Evolutionary conservation across 495 filamentous ascomycete species (phyloP), one percentile per base, ranked within the genome.

Genomic region (Talaromyces proteolyticus): DNA sequence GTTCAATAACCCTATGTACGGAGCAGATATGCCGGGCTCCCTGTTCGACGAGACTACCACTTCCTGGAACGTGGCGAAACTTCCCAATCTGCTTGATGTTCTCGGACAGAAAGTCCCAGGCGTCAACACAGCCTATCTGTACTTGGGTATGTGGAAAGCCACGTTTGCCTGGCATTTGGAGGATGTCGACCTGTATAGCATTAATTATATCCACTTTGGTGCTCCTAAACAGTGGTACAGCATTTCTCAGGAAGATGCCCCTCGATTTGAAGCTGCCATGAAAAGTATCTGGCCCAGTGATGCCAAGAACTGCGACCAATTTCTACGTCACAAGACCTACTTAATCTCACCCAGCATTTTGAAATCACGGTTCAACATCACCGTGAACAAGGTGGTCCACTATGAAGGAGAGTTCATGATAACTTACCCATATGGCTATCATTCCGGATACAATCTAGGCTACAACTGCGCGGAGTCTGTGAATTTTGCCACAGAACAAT

Each of bases 211-310:
- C 52, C 93, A 98, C 62, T 98, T 98, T 63, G 93, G 93, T 39
- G 93, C 93, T 10, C 93, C 93, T 4, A 98, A 98, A 64, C 93
- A 98, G 62, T 98, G 93, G 93, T 98, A 98, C 69, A 96, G 91
- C 64, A 98, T 98, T 52, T 95, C 92, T 1, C 94, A 96, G 62
- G 86, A 86, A 49, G 93, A 98, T 66, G 93, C 93, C n/a, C 77
- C 88, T 43, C 80, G 85, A 8, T 98, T 98, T 62, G 93, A 98
- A 67, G 82, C 85, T 7, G 91, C 89, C 42, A 98, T 98, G 93
- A 48, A 44, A 80, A 74, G 66, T 50, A 88, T 96, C 47, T 98
- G 91, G 89, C 88, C 92, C 3, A 87, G 84, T 22, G 94, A 97
- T 62, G 88, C 91, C n/a, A 98, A 96, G 67, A 90, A 88, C 42